Conservation (phyloP, 768 basidiomycete species). For the Kwoniella heveanensis region DNA sequence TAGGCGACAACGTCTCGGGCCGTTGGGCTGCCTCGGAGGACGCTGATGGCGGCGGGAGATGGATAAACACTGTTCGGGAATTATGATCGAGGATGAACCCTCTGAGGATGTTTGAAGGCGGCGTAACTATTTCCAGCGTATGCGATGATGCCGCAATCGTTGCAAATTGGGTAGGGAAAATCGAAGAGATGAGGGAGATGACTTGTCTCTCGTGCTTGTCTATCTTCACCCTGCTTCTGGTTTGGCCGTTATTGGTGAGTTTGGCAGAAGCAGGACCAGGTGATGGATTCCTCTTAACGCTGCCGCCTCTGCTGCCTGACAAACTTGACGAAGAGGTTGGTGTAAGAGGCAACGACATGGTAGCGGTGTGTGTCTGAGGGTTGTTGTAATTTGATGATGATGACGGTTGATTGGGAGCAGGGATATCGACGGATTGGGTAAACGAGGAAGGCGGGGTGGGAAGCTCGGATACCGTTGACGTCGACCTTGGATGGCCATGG, state of each 20-base stretch:
- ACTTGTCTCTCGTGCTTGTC: conserved; percentile 20
- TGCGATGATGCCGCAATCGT: conserved; percentile 32
- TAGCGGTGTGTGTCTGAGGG: background rate
- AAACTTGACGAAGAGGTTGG: conserved; percentile 23
- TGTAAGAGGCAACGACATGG: conserved; percentile 36
- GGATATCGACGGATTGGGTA: conserved; percentile 22
- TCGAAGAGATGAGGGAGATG: conserved; percentile 40
- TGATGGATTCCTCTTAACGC: background rate
- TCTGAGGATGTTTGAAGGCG: conserved; percentile 37
- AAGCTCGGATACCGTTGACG: conserved; percentile 1
- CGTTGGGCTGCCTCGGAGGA: conserved; percentile 10
- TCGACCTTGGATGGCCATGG: background rate
- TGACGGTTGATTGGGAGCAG: conserved; percentile 1
- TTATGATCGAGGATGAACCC: conserved; percentile 48
- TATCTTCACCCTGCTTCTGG: background rate
- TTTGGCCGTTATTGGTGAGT: background rate
- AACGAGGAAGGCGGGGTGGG: conserved; percentile 32
- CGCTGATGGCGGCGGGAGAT: conserved; percentile 34
- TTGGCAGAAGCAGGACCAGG: too few relatives aligned
- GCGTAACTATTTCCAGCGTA: conserved; percentile 49
- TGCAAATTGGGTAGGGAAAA: conserved; percentile 50
- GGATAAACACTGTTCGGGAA: conserved; percentile 37
- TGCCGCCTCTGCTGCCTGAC: background rate
- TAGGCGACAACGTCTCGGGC: conserved; percentile 37
- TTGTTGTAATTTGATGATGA: background rate